Evolutionary conservation across 208 protist genomes (phyloP), one percentile per base, ranked within the genome.

Genomic region (Wallacemonas rigidus): DNA sequence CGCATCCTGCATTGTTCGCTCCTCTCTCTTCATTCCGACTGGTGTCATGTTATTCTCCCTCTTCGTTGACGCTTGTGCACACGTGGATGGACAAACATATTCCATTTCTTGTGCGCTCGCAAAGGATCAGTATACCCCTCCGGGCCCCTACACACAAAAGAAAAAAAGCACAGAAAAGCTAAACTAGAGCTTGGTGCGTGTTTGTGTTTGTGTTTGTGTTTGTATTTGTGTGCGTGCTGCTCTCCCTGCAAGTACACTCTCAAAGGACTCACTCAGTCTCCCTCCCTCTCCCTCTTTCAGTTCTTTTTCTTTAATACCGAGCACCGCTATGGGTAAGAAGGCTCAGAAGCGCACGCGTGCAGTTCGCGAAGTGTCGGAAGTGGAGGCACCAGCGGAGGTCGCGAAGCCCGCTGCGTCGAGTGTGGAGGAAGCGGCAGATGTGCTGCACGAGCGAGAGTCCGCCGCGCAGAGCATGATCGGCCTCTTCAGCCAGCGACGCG

Each of bases 381-480:
- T 48, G 15, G 43, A 41, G 4, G 56, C 72, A 1, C 38, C 67
- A 3, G n/a, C 51, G 47, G 55, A 56, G 36, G 9, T 8, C 12
- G 69, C 54, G 38, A 11, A 51, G 2, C 45, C 60, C 0, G 38
- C 36, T 9, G 71, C 74, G 35, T 47, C 6, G 3, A 56, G 35
- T 36, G 72, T 72, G 26, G 71, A 55, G 38, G 78, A 79, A 1
- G 67, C 43, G 26, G 63, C 75, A 5, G 56, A 48, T 35, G 67
- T 65, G 41, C 69, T 61, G 39, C 54, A 77, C 70, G 60, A 60
- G 38, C 60, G 58, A 57, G 74, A 77, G 75, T 73, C 63, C 26
- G 41, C 40, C n/a, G 41, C 60, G 3, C 76, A 84, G 64, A 74
- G 70, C 36, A 93, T 95, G 90, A 79, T 93, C 26, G 87, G 80